phyloP scores from a whole-genome alignment of 257 asterid genomes.

The Cruciata laevipes region DNA sequence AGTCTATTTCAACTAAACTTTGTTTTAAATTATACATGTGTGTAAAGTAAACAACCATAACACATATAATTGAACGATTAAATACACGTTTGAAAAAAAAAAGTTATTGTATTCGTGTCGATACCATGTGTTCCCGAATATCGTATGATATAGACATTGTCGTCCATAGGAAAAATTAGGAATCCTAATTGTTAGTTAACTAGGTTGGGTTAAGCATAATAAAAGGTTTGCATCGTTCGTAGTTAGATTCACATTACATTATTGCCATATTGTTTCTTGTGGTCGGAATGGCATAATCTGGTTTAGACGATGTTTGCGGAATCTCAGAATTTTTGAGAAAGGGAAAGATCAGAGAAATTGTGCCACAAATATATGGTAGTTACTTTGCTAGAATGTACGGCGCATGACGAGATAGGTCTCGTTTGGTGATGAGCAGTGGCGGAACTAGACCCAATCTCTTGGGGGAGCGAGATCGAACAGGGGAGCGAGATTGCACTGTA shows the following conservation, averaged over 20 bases:
- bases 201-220: neutral
- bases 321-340: neutral
- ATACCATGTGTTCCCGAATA: neutral
- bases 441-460: no score
- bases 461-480: no score
- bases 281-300: neutral
- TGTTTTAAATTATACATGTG: no score
- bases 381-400: neutral
- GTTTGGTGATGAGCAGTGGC: no score
- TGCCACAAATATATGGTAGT: neutral
- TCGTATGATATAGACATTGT: no score
- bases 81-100: no score
- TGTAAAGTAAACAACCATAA: no score
- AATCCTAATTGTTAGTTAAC: slow-evolving; percentile 18
- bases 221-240: neutral
- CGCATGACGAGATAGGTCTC: no score
- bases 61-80: no score
- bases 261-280: neutral
- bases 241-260: neutral
- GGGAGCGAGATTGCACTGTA: no score
- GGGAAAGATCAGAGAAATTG: neutral
- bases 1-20: no score
- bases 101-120: no score
- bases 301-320: neutral
- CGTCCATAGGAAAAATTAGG: neutral